These are phyloP conservation scores for Cyanodermella asteris DNA, from an alignment of 2,329 filamentous ascomycete species.

Conservation along the genomic window DNA sequence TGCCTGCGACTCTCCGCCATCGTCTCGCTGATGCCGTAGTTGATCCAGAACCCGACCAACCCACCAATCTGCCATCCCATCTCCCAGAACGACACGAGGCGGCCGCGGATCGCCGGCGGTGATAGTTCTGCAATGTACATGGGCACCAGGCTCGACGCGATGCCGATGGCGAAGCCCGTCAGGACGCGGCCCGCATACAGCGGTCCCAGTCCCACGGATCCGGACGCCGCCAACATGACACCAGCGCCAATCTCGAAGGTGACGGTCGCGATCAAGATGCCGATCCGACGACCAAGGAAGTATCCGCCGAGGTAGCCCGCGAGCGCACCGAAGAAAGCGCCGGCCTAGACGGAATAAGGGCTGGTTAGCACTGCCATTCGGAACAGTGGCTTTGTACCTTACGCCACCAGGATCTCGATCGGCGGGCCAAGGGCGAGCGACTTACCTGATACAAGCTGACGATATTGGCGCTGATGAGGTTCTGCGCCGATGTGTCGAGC, in stretches of 20 bases:
- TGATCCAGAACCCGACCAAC: too few species aligned
- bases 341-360: too few species aligned
- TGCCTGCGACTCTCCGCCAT: too few species aligned
- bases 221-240: conserved; percentile 46
- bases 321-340: conserved; percentile 63
- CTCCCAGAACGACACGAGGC: conserved; percentile 36
- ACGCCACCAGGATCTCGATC: too few species aligned
- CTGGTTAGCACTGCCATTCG: too few species aligned
- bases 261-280: conserved; percentile 36
- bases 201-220: conserved; percentile 36
- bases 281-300: conserved; percentile 44
- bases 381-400: too few species aligned
- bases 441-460: conserved; percentile 67
- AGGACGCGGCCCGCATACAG: conserved; percentile 36
- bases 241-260: conserved; percentile 51
- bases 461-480: conserved; percentile 52
- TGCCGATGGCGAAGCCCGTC: conserved; percentile 35
- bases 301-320: conserved; percentile 44
- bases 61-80: too few species aligned
- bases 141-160: conserved; percentile 33
- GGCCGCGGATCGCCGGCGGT: conserved; percentile 35
- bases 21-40: too few species aligned
- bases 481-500: too few species aligned
- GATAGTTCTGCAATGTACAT: conserved; percentile 38
- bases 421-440: too few species aligned